Evolutionary conservation across 192 early-diverging fungal species (phyloP).

Genomic region (Glomus cerebriforme): DNA sequence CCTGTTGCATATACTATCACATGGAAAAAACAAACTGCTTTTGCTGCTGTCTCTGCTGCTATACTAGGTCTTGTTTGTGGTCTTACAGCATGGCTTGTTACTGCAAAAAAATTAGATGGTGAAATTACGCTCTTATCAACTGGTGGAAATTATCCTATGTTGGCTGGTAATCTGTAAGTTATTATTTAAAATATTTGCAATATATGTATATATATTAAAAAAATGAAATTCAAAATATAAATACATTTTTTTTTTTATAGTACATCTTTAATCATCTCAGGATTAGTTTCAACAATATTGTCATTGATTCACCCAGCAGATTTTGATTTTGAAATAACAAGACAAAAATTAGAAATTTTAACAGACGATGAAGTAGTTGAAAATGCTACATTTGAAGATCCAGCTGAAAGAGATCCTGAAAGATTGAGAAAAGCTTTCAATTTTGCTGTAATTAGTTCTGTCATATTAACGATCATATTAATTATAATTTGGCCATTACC

Average conservation of each 20-base stretch:
- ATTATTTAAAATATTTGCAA: constrained; percentile 16
- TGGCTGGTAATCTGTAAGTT: constrained; percentile 70
- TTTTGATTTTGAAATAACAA: constrained; percentile 23
- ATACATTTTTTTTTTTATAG: constrained; percentile 22
- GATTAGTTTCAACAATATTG: constrained; percentile 38
- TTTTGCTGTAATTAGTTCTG: constrained; percentile 57
- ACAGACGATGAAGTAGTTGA: constrained; percentile 38
- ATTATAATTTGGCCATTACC: constrained; percentile 73
- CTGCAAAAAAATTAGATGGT: constrained; percentile 53
- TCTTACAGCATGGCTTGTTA: constrained; percentile 62
- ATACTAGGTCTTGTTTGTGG: constrained; percentile 57
- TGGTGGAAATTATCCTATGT: constrained; percentile 71
- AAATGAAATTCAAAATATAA: no score
- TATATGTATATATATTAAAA: no score
- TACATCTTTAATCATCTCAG: constrained; percentile 36
- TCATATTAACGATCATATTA: constrained; percentile 57
- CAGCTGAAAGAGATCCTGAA: constrained; percentile 41
- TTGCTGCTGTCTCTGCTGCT: constrained; percentile 55
- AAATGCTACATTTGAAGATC: constrained; percentile 33
- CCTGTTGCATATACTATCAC: constrained; percentile 66
- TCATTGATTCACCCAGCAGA: not conserved
- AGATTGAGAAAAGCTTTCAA: constrained; percentile 55
- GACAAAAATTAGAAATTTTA: constrained; percentile 16
- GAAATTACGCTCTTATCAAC: constrained; percentile 60
- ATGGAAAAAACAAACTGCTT: constrained; percentile 65